Base-by-base conservation (phyloP, 306 rosid genomes). In the Delonix regia region DNA sequence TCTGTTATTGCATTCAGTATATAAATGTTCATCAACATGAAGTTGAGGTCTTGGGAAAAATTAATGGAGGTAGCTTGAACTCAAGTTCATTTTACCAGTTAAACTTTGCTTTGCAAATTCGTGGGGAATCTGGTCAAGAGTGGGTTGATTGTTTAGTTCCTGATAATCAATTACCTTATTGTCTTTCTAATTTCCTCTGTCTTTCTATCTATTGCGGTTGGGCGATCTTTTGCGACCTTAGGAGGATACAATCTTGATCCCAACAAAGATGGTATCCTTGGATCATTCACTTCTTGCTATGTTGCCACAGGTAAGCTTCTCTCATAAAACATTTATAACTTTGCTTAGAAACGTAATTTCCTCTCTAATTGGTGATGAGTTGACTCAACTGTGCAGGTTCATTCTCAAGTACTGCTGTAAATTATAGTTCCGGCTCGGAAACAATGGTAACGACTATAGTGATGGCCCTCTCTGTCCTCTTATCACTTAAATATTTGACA, bases 211-310 rank as follows among this genome's bases (percentile, higher is more conserved):
- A 60, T 94, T 48, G 96, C 94, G 6, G 94, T 94, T 39, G 97
- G 92, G 0, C 75, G 93, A 76, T 85, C 90, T 9, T 91, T 88
- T 69, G 91, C 97, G 33, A 61, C 94, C 6, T 75, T 94, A 24
- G 87, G 81, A 84, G 91, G 89, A 39, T 84, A 89, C 85, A 87
- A 68, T 72, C 74, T 90, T 24, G 88, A 91, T 71, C 87, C 92
- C 33, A 91, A 91, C 83, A 89, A 85, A 84, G 98, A 86, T 94
- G 92, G 22, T 91, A n/a, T 85, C 94, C 1, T 71, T 11, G 98
- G 98, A 57, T 91, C 98, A 33, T 80, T 87, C 64, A 88, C 94
- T 64, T 94, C 98, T 25, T 94, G 97, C 78, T 94, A 90, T 30
- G 86, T 92, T 28, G 92, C 97, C 12, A 82, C 98, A 34, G 98